A percentile compares a stretch with the other conserved stretches of the same genome.
Conservation (phyloP, 306 rosid genomes). For the Cyamopsis tetragonoloba region DNA sequence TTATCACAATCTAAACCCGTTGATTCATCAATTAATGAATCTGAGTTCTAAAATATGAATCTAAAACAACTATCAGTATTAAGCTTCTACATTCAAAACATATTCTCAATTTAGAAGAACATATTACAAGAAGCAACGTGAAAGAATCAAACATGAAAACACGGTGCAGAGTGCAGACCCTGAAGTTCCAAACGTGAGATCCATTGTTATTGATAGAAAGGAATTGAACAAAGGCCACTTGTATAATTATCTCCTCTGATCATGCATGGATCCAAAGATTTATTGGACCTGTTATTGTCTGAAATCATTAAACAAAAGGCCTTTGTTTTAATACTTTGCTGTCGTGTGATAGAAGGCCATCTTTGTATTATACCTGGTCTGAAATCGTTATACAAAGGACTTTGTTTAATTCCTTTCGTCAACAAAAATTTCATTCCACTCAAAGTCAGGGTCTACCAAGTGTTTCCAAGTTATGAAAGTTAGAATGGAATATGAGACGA, state of each 20-base stretch:
- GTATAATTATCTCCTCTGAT: neutral
- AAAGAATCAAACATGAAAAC: neutral
- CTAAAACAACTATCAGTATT: neutral
- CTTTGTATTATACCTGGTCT: neutral
- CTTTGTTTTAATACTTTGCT: neutral
- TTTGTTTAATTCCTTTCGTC: neutral
- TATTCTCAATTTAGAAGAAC: neutral
- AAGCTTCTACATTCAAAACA: constrained; percentile 3
- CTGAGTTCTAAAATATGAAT: neutral
- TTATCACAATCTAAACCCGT: neutral
- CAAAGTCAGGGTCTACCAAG: neutral
- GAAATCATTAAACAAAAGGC: neutral
- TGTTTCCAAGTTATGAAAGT: neutral
- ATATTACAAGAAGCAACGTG: neutral
- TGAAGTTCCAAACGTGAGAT: neutral
- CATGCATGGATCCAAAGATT: neutral
- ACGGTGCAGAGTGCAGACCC: neutral
- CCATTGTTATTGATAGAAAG: neutral
- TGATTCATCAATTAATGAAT: neutral
- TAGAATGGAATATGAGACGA: neutral
- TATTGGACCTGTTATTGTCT: neutral
- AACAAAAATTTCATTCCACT: neutral
- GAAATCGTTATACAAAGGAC: neutral
- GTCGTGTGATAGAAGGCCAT: neutral
- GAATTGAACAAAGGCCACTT: neutral